Evolutionary conservation across 164 flowering plant species (phyloP).

Genomic region (Vitis riparia): DNA sequence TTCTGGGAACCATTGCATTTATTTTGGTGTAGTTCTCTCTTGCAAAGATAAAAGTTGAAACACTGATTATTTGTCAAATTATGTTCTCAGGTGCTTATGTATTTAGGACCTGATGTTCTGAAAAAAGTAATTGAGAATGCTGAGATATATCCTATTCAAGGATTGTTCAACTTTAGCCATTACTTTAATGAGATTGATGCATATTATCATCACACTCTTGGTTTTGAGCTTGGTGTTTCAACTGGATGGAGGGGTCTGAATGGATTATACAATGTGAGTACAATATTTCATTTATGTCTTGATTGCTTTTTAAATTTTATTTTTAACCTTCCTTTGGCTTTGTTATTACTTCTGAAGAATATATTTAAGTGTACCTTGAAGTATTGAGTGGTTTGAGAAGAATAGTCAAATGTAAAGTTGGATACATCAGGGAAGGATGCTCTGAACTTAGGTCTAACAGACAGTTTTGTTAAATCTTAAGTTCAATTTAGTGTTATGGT

Average conservation of each 20-base stretch:
- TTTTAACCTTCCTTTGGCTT: neutral
- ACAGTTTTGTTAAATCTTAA: too few relatives aligned
- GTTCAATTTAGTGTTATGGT: too few relatives aligned
- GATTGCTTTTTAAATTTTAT: neutral
- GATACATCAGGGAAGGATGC: too few relatives aligned
- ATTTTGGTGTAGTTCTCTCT: neutral
- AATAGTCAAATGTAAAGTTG: too few relatives aligned
- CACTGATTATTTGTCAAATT: neutral
- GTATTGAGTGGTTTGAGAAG: too few relatives aligned
- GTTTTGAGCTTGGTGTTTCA: constrained; percentile 74
- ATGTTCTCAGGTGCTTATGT: constrained; percentile 67
- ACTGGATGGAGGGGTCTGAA: constrained; percentile 85
- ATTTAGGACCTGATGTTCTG: constrained; percentile 63
- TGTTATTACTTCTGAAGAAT: neutral
- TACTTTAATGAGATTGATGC: constrained; percentile 83
- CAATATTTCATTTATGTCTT: constrained; percentile 1
- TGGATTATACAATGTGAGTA: constrained; percentile 68
- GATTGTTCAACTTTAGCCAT: constrained; percentile 71
- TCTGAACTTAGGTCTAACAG: too few relatives aligned
- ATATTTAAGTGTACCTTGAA: neutral
- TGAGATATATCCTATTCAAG: constrained; percentile 80
- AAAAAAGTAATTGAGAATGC: constrained; percentile 74
- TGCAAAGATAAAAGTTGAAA: neutral
- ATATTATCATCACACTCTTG: constrained; percentile 64
- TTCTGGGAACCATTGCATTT: neutral